Conservation (phyloP, 371 early-diverging fungal species). For the Mortierella sp. region DNA sequence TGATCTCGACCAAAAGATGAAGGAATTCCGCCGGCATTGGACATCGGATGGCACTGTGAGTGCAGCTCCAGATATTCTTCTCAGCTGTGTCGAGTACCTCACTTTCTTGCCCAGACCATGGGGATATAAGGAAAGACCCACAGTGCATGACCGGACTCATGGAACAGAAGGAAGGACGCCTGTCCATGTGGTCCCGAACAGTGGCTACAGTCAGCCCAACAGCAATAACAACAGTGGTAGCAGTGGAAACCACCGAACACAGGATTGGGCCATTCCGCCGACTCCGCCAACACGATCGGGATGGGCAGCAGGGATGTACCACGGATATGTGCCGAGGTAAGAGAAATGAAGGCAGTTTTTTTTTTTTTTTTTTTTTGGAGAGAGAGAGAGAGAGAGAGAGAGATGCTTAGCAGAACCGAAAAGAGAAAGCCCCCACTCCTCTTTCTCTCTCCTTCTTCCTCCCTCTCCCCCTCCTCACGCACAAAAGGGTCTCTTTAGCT, state of each 20-base stretch:
- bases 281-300: constrained; percentile 27
- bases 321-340: too few species aligned
- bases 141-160: too few species aligned
- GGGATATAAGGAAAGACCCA: constrained; percentile 26
- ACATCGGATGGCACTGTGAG: constrained; percentile 3
- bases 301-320: constrained; percentile 16
- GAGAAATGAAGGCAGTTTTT: too few species aligned
- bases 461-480: too few species aligned
- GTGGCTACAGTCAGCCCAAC: constrained; percentile 7
- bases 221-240: background rate
- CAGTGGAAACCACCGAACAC: too few species aligned
- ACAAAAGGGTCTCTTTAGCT: background rate
- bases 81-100: constrained; percentile 17
- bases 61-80: constrained; percentile 19
- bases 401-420: too few species aligned
- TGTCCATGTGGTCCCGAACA: too few species aligned
- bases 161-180: too few species aligned
- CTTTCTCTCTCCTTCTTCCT: background rate
- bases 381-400: too few species aligned
- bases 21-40: constrained; percentile 15
- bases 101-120: constrained; percentile 29
- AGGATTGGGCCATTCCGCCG: constrained; percentile 13
- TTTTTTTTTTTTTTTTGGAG: too few species aligned
- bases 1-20: constrained; percentile 32
- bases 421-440: background rate